These are phyloP conservation scores for Striga hermonthica DNA, from an alignment of 305 asterid genomes.

Conservation along the genomic window DNA sequence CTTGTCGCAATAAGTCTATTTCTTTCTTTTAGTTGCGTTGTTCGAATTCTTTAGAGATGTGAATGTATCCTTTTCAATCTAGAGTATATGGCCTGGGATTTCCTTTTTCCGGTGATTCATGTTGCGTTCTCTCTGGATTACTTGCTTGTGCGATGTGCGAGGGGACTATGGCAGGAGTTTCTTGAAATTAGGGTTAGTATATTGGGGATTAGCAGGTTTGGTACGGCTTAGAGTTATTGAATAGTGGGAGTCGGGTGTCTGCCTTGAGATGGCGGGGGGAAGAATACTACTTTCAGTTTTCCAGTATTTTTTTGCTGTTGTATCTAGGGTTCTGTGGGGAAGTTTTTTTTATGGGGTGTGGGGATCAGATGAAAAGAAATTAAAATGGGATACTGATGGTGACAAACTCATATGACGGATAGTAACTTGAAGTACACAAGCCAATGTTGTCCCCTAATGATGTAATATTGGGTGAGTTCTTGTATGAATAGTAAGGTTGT, in stretches of 20 bases:
- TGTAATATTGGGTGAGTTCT: too few relatives aligned
- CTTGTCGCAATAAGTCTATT: not conserved
- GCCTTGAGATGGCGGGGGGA: not conserved
- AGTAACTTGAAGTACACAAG: too few relatives aligned
- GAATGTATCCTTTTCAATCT: not conserved
- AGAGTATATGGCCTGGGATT: not conserved
- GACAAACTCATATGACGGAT: too few relatives aligned
- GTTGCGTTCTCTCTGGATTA: slow-evolving; percentile 11
- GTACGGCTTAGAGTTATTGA: not conserved
- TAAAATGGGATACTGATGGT: too few relatives aligned
- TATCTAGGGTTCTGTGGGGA: too few relatives aligned
- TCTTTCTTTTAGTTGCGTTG: slow-evolving; percentile 11
- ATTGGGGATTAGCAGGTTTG: too few relatives aligned
- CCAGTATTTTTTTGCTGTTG: too few relatives aligned
- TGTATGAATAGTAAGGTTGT: too few relatives aligned
- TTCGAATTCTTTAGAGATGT: not conserved
- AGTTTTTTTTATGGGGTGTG: too few relatives aligned
- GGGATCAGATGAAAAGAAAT: too few relatives aligned
- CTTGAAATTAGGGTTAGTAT: slow-evolving; percentile 17
- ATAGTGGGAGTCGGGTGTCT: not conserved
- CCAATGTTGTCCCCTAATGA: too few relatives aligned
- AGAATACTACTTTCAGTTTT: not conserved
- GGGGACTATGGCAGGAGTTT: not conserved
- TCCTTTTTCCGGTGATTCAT: not conserved
- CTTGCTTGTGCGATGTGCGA: not conserved